These are phyloP conservation scores for Panicum virgatum DNA, from an alignment of 202 grass and related monocot genomes.

Conservation along the genomic window DNA sequence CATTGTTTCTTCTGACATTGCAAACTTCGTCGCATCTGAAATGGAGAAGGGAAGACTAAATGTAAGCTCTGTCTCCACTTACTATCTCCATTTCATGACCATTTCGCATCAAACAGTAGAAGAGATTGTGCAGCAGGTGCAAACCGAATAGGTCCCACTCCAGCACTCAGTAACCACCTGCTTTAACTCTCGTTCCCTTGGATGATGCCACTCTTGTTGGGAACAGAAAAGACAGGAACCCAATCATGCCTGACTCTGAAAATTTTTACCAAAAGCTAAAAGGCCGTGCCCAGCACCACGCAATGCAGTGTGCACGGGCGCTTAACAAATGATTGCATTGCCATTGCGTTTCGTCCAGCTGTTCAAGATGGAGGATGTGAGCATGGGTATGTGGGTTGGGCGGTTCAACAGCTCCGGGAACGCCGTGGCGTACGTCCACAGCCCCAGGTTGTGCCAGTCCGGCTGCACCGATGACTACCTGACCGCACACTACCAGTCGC, in stretches of 20 bases:
- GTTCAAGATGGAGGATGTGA: slow-evolving; percentile 93
- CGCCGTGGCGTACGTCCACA: slow-evolving; percentile 58
- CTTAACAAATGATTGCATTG: slow-evolving; percentile 48
- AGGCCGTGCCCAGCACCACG: background rate
- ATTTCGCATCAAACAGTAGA: slow-evolving; percentile 23
- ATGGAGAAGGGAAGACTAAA: slow-evolving; percentile 58
- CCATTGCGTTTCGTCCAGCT: slow-evolving; percentile 48
- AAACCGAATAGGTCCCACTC: background rate
- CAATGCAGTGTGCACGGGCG: slow-evolving; percentile 34
- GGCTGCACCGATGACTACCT: slow-evolving; percentile 59
- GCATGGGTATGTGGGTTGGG: slow-evolving; percentile 83
- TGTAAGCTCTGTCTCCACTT: slow-evolving; percentile 41
- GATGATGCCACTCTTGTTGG: slow-evolving; percentile 16
- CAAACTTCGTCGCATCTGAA: slow-evolving; percentile 55
- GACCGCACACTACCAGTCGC: slow-evolving; percentile 69
- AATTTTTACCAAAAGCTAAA: slow-evolving; percentile 41
- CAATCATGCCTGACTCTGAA: slow-evolving; percentile 42
- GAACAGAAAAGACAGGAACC: slow-evolving; percentile 30
- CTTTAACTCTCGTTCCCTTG: slow-evolving; percentile 6
- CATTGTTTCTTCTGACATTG: slow-evolving; percentile 72
- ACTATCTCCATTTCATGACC: background rate
- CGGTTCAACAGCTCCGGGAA: slow-evolving; percentile 44
- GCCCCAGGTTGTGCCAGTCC: slow-evolving; percentile 51
- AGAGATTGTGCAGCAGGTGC: slow-evolving; percentile 7
- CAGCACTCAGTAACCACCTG: slow-evolving; percentile 19